Evolutionary conservation across 2,329 filamentous ascomycete species (phyloP), one percentile per base, ranked within the genome.

Genomic region (Alternaria solani): DNA sequence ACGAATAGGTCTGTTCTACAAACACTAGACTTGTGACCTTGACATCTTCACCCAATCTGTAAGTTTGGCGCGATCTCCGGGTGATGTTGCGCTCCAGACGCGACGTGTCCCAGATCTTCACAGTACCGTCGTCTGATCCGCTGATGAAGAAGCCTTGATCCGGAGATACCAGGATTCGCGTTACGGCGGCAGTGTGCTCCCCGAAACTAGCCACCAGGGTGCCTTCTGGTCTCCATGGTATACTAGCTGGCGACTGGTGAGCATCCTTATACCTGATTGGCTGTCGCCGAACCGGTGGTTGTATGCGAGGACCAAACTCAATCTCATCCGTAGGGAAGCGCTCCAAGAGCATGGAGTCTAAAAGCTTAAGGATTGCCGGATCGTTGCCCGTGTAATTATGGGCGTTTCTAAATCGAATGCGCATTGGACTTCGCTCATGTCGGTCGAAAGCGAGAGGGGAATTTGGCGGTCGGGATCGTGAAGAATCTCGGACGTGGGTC

Each of bases 71-170:
- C 28, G 95, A 93, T 43, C 93, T 88, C 70, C 96, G 91, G 0
- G 92, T 91, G 51, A 98, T 88, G 74, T 97, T 98, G 44, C 93
- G 90, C 79, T 99, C 95, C 7, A 99, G 84, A 25, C 95, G 87
- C 26, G 89, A 89, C 26, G 93, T 91, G 79, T 99, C 95, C 95
- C 95, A 99, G 5, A 99, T 86, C 73, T 92, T 96, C 57, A 97
- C 92, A 7, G 87, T 88, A 3, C 95, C 92, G 78, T 99, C 95
- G 71, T 97, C 92, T 9, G 94, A 94, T 7, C 89, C 94, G 1
- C 95, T 98, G 57, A 97, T 86, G 78, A 99, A 99, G 80, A 99
- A 99, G 5, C 89, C 82, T 75, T 99, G 94, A 73, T 99, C 95
- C 0, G 94, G 93, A 2, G 95, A 90, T 7, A 93, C 87, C 2